Conservation (phyloP, 2,329 filamentous ascomycete species). For the Claviceps sp. region DNA sequence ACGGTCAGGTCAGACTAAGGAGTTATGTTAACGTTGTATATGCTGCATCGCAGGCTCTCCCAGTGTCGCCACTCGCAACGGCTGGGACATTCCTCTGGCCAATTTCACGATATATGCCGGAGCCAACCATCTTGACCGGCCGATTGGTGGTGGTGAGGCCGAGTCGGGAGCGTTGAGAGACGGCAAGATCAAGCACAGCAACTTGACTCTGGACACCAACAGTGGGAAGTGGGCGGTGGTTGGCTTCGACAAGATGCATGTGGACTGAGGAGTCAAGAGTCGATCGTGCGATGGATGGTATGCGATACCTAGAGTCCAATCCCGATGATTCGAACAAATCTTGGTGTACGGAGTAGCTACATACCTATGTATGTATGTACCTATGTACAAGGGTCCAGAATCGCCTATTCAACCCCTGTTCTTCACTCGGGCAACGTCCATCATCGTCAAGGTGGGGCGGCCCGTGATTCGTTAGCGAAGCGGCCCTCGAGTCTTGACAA, state of each 20-base stretch:
- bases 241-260: conserved; percentile 13
- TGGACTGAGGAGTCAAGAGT: not conserved
- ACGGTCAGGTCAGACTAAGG: no score
- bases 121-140: conserved; percentile 40
- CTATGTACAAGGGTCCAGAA: no score
- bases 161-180: conserved; percentile 43
- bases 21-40: not conserved
- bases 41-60: conserved; percentile 25
- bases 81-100: conserved; percentile 51
- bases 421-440: no score
- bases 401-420: no score
- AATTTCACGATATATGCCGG: conserved; percentile 56
- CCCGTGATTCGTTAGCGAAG: no score
- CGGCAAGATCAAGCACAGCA: conserved; percentile 25
- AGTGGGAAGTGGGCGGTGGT: conserved; percentile 13
- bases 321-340: no score
- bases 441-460: no score
- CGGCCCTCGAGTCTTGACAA: no score
- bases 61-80: conserved; percentile 43
- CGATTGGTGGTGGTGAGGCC: conserved; percentile 27
- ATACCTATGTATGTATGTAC: no score
- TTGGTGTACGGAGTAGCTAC: no score
- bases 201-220: conserved; percentile 36
- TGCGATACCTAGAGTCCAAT: no score
- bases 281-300: not conserved